These are phyloP conservation scores for Rubroboletus satanas DNA, from an alignment of 768 basidiomycete genomes.

Conservation along the genomic window DNA sequence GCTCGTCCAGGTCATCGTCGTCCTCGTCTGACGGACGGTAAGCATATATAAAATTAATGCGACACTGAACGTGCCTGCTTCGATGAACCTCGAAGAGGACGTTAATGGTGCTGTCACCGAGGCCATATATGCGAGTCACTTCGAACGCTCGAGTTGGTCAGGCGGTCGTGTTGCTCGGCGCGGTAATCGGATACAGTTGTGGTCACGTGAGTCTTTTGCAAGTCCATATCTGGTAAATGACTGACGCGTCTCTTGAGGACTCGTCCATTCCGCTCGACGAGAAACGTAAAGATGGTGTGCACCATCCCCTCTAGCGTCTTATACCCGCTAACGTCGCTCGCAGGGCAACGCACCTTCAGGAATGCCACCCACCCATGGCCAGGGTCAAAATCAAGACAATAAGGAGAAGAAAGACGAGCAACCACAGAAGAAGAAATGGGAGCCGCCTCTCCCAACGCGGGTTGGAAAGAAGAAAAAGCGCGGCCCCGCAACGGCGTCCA, in stretches of 20 bases:
- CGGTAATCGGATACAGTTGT: slow-evolving; percentile 6
- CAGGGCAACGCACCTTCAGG: slow-evolving; percentile 80
- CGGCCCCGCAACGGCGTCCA: slow-evolving; percentile 87
- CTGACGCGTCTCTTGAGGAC: slow-evolving; percentile 47
- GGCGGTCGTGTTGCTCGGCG: slow-evolving; percentile 7
- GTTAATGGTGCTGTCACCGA: slow-evolving; percentile 46
- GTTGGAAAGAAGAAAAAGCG: slow-evolving; percentile 94
- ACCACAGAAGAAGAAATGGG: slow-evolving; percentile 89
- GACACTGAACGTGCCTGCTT: slow-evolving; percentile 52
- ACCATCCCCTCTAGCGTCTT: neutral
- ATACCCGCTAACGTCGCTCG: slow-evolving; percentile 5
- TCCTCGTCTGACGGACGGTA: slow-evolving; percentile 44
- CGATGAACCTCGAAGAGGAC: slow-evolving; percentile 72
- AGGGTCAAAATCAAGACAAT: slow-evolving; percentile 48
- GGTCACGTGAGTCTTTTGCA: slow-evolving; percentile 25
- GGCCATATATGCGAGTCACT: slow-evolving; percentile 17
- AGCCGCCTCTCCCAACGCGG: slow-evolving; percentile 93
- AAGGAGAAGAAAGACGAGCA: slow-evolving; percentile 44
- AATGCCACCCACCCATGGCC: slow-evolving; percentile 33
- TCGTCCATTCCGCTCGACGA: neutral
- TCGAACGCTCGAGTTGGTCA: neutral
- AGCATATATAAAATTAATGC: neutral
- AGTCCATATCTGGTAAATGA: slow-evolving; percentile 36
- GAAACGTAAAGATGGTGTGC: slow-evolving; percentile 24
- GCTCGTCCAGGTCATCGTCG: slow-evolving; percentile 82